Evolutionary conservation across 164 flowering plant species (phyloP).

Genomic region (Pachysandra terminalis): DNA sequence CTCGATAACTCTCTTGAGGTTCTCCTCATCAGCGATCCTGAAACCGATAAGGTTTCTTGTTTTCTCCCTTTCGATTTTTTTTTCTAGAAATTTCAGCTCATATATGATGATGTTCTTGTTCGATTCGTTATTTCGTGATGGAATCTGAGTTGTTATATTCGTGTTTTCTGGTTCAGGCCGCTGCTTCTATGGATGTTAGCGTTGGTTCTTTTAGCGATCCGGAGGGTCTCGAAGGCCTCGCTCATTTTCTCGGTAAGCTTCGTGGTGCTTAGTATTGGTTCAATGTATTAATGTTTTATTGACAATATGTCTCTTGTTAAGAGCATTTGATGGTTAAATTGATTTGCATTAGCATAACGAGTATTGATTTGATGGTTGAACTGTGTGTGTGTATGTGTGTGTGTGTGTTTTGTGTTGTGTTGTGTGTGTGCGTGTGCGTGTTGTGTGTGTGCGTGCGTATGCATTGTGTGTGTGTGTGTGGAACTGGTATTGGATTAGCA

Average conservation of each 20-base stretch:
- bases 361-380: no score
- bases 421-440: no score
- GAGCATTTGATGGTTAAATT: not conserved
- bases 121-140: not conserved
- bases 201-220: slow-evolving; percentile 90
- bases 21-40: slow-evolving; percentile 91
- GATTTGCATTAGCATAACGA: no score
- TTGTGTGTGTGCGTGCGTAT: no score
- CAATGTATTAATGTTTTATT: no score
- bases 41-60: slow-evolving; percentile 73
- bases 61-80: not conserved
- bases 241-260: slow-evolving; percentile 90
- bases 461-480: no score
- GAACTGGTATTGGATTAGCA: no score
- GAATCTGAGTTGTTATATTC: slow-evolving; percentile 1
- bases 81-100: no score
- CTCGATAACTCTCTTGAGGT: slow-evolving; percentile 74
- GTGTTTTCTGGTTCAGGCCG: slow-evolving; percentile 41
- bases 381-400: no score
- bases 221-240: slow-evolving; percentile 86
- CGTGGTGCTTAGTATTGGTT: no score
- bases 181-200: slow-evolving; percentile 86
- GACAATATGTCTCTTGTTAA: not conserved
- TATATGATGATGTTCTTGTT: no score
- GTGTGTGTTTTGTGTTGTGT: no score